Evolutionary conservation across 495 filamentous ascomycete species (phyloP), one percentile per base, ranked within the genome.

Genomic region (Penicillium dipodomyicola): DNA sequence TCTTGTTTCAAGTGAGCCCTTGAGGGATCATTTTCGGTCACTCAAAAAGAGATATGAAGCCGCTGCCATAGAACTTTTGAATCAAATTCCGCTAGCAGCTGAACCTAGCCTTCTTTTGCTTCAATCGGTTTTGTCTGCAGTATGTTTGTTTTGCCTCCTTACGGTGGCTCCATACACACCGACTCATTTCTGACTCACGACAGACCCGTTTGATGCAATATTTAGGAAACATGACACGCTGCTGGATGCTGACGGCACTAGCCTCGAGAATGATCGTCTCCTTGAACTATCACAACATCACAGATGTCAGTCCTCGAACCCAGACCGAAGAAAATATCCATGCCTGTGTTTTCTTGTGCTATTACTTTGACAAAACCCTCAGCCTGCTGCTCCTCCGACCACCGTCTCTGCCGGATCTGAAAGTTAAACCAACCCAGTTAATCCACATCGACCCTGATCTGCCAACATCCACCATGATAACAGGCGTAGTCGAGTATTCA

Each of bases 311-410:
- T 17, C 59, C 67, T 12, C 52, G 54, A 52, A 59, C 54, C 17
- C 55, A 67, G 10, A 54, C 57, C n/a, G 59, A 69, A 52, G 55
- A 62, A 45, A 63, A 64, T 33, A 65, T 71, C 7, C 68, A 67
- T 32, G 58, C 60, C 1, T 69, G 64, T 48, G 48, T 69, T 3
- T 65, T 67, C 33, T 61, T 49, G 9, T 72, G 71, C 53, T 75
- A 70, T 46, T 70, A 70, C 35, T 64, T 71, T 19, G 72, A 75
- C 50, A 68, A 72, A 22, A 64, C 63, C 4, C 63, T 75, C 17
- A 72, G 72, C 55, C 53, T 73, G 47, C 69, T 75, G 37, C 67
- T 73, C 10, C 63, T 71, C 9, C 70, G 72, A 11, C 72, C 70
- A 2, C 57, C 67, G 7, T 70, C 67, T 22, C 47, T 75, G 9